These are phyloP conservation scores for Graphiopsis chlorocephala DNA, from an alignment of 2,329 filamentous ascomycete genomes.

Conservation along the genomic window DNA sequence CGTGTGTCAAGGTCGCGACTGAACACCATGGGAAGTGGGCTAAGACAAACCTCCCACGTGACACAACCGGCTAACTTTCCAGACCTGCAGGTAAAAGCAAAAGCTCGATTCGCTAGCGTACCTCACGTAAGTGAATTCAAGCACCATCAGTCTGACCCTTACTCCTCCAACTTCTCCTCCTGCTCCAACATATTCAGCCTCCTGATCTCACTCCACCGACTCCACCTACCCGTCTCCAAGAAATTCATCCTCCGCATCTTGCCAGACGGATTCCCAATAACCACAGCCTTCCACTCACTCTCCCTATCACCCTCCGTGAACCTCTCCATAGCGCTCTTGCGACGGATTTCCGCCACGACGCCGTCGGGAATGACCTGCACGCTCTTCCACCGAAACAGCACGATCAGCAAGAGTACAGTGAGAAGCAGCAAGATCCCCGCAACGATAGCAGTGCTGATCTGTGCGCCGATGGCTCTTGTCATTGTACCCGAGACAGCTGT, in stretches of 20 bases:
- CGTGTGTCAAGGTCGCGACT: background rate
- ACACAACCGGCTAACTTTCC: background rate
- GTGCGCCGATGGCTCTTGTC: constrained; percentile 64
- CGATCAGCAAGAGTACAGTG: constrained; percentile 60
- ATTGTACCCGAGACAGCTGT: constrained; percentile 67
- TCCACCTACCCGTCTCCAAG: constrained; percentile 66
- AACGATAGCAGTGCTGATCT: constrained; percentile 65
- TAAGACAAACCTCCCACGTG: background rate
- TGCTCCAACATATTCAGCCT: constrained; percentile 43
- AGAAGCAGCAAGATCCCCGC: constrained; percentile 65
- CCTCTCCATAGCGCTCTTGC: constrained; percentile 18
- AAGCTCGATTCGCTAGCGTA: background rate
- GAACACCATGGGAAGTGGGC: background rate
- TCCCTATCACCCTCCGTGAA: constrained; percentile 33
- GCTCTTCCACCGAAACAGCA: constrained; percentile 63
- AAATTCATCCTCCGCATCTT: constrained; percentile 68
- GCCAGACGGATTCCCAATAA: constrained; percentile 69
- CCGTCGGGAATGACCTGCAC: constrained; percentile 68
- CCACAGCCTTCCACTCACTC: constrained; percentile 64
- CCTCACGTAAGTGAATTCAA: background rate
- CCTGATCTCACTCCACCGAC: constrained; percentile 69
- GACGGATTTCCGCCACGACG: constrained; percentile 31
- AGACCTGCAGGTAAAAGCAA: background rate
- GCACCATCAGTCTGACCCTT: background rate
- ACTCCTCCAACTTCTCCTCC: background rate